Evolutionary conservation across 2,329 filamentous ascomycete genomes (phyloP).

Genomic region (Colletotrichum tofieldiae): DNA sequence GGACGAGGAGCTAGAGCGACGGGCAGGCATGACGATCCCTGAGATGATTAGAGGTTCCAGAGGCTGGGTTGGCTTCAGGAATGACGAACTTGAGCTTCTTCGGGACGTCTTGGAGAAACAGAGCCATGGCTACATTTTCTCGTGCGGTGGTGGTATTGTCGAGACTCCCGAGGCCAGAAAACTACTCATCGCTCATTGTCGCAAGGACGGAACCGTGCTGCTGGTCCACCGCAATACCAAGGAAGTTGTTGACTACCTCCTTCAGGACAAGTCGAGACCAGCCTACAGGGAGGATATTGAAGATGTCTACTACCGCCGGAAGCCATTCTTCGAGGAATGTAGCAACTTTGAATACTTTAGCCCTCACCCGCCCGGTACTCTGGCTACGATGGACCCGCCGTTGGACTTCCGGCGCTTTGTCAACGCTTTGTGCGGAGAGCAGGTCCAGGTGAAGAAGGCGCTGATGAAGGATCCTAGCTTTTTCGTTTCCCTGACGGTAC

Average conservation of each 20-base stretch:
- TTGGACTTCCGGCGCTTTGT: slow-evolving; percentile 81
- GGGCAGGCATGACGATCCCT: slow-evolving; percentile 83
- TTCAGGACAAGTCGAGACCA: slow-evolving; percentile 89
- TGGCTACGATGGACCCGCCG: slow-evolving; percentile 32
- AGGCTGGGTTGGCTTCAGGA: slow-evolving; percentile 92
- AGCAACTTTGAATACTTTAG: slow-evolving; percentile 96
- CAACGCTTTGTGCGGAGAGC: slow-evolving; percentile 58
- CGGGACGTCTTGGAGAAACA: slow-evolving; percentile 82
- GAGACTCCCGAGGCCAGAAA: slow-evolving; percentile 86
- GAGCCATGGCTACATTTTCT: slow-evolving; percentile 84
- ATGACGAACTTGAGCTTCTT: slow-evolving; percentile 83
- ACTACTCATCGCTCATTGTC: slow-evolving; percentile 80
- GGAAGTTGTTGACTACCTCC: slow-evolving; percentile 89
- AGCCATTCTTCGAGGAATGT: slow-evolving; percentile 91
- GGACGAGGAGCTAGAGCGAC: slow-evolving; percentile 87
- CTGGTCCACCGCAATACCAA: slow-evolving; percentile 90
- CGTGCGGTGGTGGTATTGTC: slow-evolving; percentile 94
- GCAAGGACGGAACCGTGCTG: slow-evolving; percentile 85
- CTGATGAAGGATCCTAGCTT: slow-evolving; percentile 80
- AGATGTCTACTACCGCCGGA: slow-evolving; percentile 89
- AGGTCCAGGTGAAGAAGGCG: slow-evolving; percentile 27
- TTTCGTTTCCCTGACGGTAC: slow-evolving; percentile 92
- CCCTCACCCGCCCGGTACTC: slow-evolving; percentile 65
- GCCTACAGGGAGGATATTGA: slow-evolving; percentile 95
- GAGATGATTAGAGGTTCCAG: slow-evolving; percentile 80